These are phyloP conservation scores for Pichia thaimueangensis DNA, from an alignment of 805 yeast species.

Conservation along the genomic window DNA sequence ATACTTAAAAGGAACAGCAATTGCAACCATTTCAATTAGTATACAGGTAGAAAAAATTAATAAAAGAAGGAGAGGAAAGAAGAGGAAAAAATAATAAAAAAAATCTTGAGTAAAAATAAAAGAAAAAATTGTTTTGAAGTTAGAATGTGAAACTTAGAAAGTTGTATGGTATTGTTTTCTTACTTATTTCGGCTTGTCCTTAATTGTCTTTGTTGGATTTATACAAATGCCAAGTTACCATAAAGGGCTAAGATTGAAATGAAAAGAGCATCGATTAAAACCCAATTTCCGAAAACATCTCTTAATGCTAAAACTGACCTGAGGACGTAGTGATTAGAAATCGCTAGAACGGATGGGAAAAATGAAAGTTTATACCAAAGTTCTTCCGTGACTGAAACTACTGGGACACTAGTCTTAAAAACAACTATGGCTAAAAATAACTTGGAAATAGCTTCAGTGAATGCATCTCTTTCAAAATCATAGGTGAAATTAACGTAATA, in stretches of 20 bases:
- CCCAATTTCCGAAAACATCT: slow-evolving; percentile 41
- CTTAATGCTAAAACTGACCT: slow-evolving; percentile 35
- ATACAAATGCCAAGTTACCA: slow-evolving; percentile 33
- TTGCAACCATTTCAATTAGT: background rate
- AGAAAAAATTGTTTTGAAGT: no score
- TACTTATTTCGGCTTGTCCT: no score
- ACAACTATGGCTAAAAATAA: slow-evolving; percentile 35
- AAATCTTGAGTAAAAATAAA: no score
- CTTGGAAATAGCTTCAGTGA: slow-evolving; percentile 41
- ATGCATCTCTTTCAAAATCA: slow-evolving; percentile 49
- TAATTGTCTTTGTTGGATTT: slow-evolving; percentile 2
- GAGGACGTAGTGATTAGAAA: slow-evolving; percentile 19
- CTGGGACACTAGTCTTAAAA: slow-evolving; percentile 24
- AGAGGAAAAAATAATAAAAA: no score
- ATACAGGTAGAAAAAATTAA: no score
- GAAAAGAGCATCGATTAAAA: slow-evolving; percentile 40
- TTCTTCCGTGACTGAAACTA: slow-evolving; percentile 25
- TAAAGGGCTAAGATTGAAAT: slow-evolving; percentile 43
- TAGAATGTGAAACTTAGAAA: no score
- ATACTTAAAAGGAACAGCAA: background rate
- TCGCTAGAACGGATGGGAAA: slow-evolving; percentile 23
- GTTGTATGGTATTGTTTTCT: no score
- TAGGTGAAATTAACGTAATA: slow-evolving; percentile 50
- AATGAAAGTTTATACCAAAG: slow-evolving; percentile 26
- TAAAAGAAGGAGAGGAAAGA: no score